Evolutionary conservation across 2,329 filamentous ascomycete genomes (phyloP).

Genomic region (Arthroderma sp.): DNA sequence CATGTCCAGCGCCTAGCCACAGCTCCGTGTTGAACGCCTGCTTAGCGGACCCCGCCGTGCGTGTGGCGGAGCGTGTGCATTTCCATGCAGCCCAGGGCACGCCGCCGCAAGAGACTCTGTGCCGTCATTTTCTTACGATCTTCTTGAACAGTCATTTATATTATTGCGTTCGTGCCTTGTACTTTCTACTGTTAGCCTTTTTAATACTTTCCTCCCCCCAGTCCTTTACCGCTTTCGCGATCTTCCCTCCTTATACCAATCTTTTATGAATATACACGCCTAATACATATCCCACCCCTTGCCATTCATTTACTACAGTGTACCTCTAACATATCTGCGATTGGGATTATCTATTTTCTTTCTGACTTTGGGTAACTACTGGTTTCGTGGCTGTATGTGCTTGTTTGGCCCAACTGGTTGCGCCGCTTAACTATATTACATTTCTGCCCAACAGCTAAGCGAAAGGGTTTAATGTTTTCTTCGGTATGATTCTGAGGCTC

Average conservation of each 20-base stretch:
- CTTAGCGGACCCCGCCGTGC: slow-evolving; percentile 7
- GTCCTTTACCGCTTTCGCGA: neutral
- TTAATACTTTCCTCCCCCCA: neutral
- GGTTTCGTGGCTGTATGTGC: too few relatives aligned
- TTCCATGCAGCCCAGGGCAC: neutral
- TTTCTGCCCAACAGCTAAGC: too few relatives aligned
- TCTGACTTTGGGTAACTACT: too few relatives aligned
- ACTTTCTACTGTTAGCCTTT: neutral
- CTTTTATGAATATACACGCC: too few relatives aligned
- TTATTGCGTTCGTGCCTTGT: neutral
- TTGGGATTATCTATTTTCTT: too few relatives aligned
- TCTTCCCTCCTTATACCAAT: neutral
- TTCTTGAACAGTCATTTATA: neutral
- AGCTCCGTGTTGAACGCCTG: neutral
- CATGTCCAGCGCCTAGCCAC: neutral
- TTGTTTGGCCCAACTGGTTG: too few relatives aligned
- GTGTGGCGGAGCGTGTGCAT: slow-evolving; percentile 8
- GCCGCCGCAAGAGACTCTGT: too few relatives aligned
- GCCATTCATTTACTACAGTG: too few relatives aligned
- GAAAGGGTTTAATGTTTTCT: neutral
- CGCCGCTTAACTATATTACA: too few relatives aligned
- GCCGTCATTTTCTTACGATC: too few relatives aligned
- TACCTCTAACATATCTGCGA: too few relatives aligned
- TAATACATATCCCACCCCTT: too few relatives aligned
- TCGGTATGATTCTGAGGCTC: slow-evolving; percentile 22